A percentile compares a stretch with the other conserved stretches of the same genome.
These are phyloP conservation scores for Mediolabrus comicus DNA, from an alignment of 108 stramenopile species.

Conservation along the genomic window DNA sequence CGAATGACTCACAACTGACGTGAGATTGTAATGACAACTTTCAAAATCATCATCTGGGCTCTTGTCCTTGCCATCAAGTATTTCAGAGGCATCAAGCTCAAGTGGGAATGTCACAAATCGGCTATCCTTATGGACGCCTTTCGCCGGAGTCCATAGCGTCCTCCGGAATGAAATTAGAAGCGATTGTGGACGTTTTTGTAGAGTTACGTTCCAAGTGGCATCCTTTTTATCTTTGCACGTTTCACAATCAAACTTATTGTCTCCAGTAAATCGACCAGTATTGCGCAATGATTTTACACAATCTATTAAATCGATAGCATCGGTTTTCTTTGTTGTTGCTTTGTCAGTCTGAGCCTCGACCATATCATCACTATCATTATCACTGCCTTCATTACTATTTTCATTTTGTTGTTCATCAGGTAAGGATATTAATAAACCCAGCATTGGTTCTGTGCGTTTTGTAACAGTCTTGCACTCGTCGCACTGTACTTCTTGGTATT, in stretches of 20 bases:
- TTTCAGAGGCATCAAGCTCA: conserved; percentile 39
- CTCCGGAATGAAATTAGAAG: conserved; percentile 39
- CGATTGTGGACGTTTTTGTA: conserved; percentile 43
- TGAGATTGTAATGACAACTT: conserved; percentile 37
- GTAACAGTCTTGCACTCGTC: conserved; percentile 41
- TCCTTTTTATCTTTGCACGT: conserved; percentile 31
- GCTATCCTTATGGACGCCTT: conserved; percentile 46
- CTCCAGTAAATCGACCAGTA: conserved; percentile 30
- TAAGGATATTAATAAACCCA: conserved; percentile 40
- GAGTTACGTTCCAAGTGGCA: conserved; percentile 33
- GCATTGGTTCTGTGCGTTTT: conserved; percentile 39
- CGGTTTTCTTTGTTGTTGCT: not conserved
- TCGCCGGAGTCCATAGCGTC: conserved; percentile 34
- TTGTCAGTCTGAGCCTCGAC: not conserved
- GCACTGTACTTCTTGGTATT: conserved; percentile 46
- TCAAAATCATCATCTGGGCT: conserved; percentile 40
- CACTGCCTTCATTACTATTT: not conserved
- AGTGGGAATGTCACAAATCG: conserved; percentile 41
- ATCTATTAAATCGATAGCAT: conserved; percentile 21
- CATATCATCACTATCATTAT: not conserved
- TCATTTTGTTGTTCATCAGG: conserved; percentile 6
- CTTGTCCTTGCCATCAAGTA: conserved; percentile 24
- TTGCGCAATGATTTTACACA: conserved; percentile 33
- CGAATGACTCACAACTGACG: conserved; percentile 32
- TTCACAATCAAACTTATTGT: conserved; percentile 44